These are phyloP conservation scores for Scutellaria baicalensis DNA, from an alignment of 257 asterid genomes.

Conservation along the genomic window DNA sequence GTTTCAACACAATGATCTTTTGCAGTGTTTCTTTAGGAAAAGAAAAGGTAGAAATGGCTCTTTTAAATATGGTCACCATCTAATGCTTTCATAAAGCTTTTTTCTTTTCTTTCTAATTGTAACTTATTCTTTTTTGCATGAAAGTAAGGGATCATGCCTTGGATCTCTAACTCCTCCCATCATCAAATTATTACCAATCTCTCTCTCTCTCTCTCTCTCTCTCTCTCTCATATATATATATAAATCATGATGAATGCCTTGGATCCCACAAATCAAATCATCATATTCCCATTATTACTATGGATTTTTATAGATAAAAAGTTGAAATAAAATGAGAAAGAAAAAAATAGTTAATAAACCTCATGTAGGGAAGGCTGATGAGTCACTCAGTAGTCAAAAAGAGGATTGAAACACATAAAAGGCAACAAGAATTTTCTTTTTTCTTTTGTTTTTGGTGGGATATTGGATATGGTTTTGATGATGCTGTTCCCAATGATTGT, in stretches of 20 bases:
- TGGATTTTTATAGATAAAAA: constrained; percentile 15
- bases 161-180: constrained; percentile 58
- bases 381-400: constrained; percentile 48
- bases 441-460: background rate
- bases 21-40: constrained; percentile 56
- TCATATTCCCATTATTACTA: constrained; percentile 30
- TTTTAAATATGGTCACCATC: constrained; percentile 58
- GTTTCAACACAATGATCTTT: constrained; percentile 78
- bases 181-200: constrained; percentile 18
- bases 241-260: constrained; percentile 39
- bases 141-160: constrained; percentile 65
- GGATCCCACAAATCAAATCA: constrained; percentile 66
- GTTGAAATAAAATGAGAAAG: constrained; percentile 8
- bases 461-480: constrained; percentile 21
- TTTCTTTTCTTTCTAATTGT: constrained; percentile 27
- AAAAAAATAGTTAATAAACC: background rate
- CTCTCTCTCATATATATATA: background rate
- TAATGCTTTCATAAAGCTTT: constrained; percentile 31
- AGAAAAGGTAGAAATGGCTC: constrained; percentile 32
- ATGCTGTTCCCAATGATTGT: constrained; percentile 51
- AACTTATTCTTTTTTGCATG: constrained; percentile 52
- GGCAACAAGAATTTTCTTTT: constrained; percentile 33
- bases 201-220: constrained; percentile 5
- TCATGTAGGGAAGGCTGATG: constrained; percentile 20
- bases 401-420: constrained; percentile 29